phyloP scores from a whole-genome alignment of 2,329 filamentous ascomycete genomes.

The Trichophyton benhamiae region DNA sequence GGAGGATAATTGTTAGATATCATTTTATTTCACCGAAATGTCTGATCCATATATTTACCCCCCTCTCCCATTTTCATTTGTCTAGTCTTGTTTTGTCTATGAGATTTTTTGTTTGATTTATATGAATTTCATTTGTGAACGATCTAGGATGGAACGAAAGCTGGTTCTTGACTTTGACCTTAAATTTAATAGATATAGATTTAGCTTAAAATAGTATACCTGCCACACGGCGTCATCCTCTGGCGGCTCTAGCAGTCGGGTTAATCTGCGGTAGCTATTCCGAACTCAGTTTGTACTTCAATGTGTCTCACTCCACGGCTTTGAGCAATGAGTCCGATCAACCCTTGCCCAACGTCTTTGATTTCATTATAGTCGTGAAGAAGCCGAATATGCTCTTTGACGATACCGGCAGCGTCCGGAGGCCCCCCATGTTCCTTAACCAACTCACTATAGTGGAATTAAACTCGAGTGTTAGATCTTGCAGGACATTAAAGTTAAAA shows the following conservation, averaged over 20 bases:
- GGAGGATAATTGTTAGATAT: slow-evolving; percentile 14
- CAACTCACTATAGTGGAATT: slow-evolving; percentile 3
- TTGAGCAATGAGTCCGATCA: slow-evolving; percentile 57
- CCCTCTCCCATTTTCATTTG: background rate
- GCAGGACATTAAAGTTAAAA: background rate
- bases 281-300: slow-evolving; percentile 32
- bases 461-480: slow-evolving; percentile 6
- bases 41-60: background rate
- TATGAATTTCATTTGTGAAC: slow-evolving; percentile 1
- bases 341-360: slow-evolving; percentile 52
- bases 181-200: background rate
- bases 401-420: slow-evolving; percentile 39
- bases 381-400: slow-evolving; percentile 51
- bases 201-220: background rate
- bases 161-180: background rate
- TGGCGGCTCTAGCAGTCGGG: slow-evolving; percentile 1
- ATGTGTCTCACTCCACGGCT: slow-evolving; percentile 44
- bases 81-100: background rate
- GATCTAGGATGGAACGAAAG: background rate
- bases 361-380: slow-evolving; percentile 61
- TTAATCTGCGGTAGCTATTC: slow-evolving; percentile 27
- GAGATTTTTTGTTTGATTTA: background rate
- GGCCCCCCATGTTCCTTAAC: background rate
- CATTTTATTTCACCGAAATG: background rate
- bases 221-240: background rate